These are phyloP conservation scores for Ceratobasidium theobromae DNA, from an alignment of 1,284 basidiomycete species.

Conservation along the genomic window DNA sequence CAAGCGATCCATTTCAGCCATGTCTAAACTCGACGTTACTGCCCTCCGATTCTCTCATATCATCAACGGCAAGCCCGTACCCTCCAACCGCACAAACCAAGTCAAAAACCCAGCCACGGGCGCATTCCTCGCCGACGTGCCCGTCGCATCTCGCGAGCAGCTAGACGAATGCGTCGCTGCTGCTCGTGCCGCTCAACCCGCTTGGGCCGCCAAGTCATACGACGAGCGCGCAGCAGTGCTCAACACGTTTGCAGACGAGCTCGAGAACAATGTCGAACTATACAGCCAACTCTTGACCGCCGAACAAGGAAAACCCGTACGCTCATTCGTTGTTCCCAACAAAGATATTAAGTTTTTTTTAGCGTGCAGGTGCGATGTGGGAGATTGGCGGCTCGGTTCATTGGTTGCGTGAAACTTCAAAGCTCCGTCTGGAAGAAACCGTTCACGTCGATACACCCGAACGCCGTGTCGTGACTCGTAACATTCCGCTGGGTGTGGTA, in stretches of 20 bases:
- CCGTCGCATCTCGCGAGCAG: slow-evolving; percentile 17
- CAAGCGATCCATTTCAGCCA: not conserved
- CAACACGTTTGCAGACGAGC: slow-evolving; percentile 19
- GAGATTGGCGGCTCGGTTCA: slow-evolving; percentile 21
- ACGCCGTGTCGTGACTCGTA: slow-evolving; percentile 26
- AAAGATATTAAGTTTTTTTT: not conserved
- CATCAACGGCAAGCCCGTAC: slow-evolving; percentile 28
- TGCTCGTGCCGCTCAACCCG: slow-evolving; percentile 18
- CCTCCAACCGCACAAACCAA: not conserved
- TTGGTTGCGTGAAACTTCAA: slow-evolving; percentile 21
- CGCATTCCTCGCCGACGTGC: slow-evolving; percentile 14
- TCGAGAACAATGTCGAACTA: slow-evolving; percentile 9
- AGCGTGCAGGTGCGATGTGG: slow-evolving; percentile 15
- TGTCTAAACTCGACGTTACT: slow-evolving; percentile 29
- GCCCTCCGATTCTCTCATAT: slow-evolving; percentile 21
- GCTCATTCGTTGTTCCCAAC: not conserved
- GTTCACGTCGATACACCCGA: slow-evolving; percentile 31
- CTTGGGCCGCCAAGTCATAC: slow-evolving; percentile 29
- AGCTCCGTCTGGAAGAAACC: slow-evolving; percentile 17
- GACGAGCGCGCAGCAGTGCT: slow-evolving; percentile 23
- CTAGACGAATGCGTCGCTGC: slow-evolving; percentile 27
- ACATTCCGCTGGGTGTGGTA: slow-evolving; percentile 28
- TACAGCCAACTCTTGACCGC: slow-evolving; percentile 25
- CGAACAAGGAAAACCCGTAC: slow-evolving; percentile 29
- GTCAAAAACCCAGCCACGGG: slow-evolving; percentile 16